Evolutionary conservation across 805 yeast genomes (phyloP).

Genomic region (Candida piceae): DNA sequence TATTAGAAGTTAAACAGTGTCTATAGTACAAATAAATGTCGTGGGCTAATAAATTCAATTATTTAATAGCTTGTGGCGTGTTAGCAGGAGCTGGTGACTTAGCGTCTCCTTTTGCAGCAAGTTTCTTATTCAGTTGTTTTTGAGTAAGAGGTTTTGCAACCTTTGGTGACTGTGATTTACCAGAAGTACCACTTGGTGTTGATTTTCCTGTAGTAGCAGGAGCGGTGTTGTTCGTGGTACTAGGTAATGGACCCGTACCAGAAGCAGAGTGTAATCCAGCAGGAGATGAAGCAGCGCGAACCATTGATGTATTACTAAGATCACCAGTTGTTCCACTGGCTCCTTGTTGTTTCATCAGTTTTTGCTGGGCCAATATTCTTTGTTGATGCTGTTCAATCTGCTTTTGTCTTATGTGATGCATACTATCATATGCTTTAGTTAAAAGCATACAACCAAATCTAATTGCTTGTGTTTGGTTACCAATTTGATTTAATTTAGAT

Average conservation of each 20-base stretch:
- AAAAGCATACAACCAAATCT: slow-evolving; percentile 89
- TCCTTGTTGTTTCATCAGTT: slow-evolving; percentile 31
- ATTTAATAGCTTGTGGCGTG: not conserved
- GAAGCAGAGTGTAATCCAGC: too few species aligned
- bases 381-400: slow-evolving; percentile 44
- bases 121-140: slow-evolving; percentile 4
- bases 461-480: slow-evolving; percentile 82
- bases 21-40: too few species aligned
- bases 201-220: slow-evolving; percentile 10
- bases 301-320: not conserved
- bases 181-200: slow-evolving; percentile 2
- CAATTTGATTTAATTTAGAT: slow-evolving; percentile 72
- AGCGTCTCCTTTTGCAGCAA: slow-evolving; percentile 3
- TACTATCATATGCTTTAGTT: slow-evolving; percentile 84
- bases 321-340: slow-evolving; percentile 14
- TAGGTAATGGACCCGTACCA: too few species aligned
- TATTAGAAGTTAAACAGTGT: too few species aligned
- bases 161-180: slow-evolving; percentile 7
- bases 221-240: too few species aligned
- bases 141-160: slow-evolving; percentile 1
- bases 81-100: slow-evolving; percentile 1
- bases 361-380: slow-evolving; percentile 26
- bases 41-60: not conserved
- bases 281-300: too few species aligned
- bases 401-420: slow-evolving; percentile 64